phyloP scores from a whole-genome alignment of 176 grass and related monocot species.

The Dactylis glomerata region DNA sequence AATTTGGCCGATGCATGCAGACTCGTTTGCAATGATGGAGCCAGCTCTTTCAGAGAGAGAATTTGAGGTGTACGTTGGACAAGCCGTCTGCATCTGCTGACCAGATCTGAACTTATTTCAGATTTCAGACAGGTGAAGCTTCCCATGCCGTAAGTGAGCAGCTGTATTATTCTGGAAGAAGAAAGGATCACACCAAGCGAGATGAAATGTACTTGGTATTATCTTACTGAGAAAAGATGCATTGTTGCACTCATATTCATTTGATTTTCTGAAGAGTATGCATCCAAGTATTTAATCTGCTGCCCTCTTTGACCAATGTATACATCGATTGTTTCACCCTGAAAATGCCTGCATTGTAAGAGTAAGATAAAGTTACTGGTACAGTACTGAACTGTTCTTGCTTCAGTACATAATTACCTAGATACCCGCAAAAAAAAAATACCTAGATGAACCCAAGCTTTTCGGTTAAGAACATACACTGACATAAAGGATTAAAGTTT shows the following conservation, averaged over 20 bases:
- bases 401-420: background rate
- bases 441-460: background rate
- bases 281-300: background rate
- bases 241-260: background rate
- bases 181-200: background rate
- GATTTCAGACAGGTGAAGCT: slow-evolving; percentile 27
- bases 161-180: background rate
- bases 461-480: background rate
- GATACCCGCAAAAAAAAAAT: too few relatives aligned
- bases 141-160: slow-evolving; percentile 25
- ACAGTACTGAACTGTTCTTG: background rate
- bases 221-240: background rate
- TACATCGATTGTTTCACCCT: background rate
- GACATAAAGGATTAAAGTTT: slow-evolving; percentile 36
- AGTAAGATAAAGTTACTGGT: background rate
- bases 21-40: slow-evolving; percentile 30
- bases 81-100: slow-evolving; percentile 14
- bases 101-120: slow-evolving; percentile 31
- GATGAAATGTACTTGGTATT: background rate
- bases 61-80: slow-evolving; percentile 14
- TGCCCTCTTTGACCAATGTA: background rate
- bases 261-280: background rate
- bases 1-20: slow-evolving; percentile 19
- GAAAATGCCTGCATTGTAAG: background rate
- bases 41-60: slow-evolving; percentile 28